Base-by-base conservation (phyloP, 495 filamentous ascomycete species). In the Polyplosphaeria fusca region DNA sequence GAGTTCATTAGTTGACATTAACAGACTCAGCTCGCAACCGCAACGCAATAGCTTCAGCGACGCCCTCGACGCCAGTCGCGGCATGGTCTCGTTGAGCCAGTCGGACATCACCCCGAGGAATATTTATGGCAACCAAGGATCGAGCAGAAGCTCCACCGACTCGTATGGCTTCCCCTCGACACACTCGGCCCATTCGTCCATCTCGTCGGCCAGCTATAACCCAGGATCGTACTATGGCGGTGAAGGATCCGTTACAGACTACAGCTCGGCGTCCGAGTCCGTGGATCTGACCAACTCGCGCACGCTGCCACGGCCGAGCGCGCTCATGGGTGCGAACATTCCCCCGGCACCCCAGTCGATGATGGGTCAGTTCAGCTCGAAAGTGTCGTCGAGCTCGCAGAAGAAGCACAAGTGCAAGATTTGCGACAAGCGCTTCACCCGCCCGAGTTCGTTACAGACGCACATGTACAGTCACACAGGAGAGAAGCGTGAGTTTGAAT, bases 331-430 rank as follows among this genome's bases (percentile, higher is more conserved):
- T 42, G 82, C 78, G 50, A 82, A 65, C 73, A 72, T 75, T 56
- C 89, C 89, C 26, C 89, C 89, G 0, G 91, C 90, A 26, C 92
- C 91, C 13, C 88, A 93, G 68, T 92, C 91, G 2, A 96, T 98
- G 89, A 98, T 98, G 93, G 84, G 88, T 43, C 92, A 94, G 59
- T 98, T 98, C 77, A 96, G 89, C 76, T 96, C 93, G 40, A 97
- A 96, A 70, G 85, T 96, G 43, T 88, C 89, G 9, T 92, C 90
- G 20, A 94, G 88, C 74, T 91, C 93, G 24, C 92, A 97, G 68
- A 98, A 98, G 83, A 98, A 97, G 78, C 93, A 98, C 76, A 96
- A 96, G 74, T 98, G 93, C 80, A 97, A 96, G 78, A 88, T 98
- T 46, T 98, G 93, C 77, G 93, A 97, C 74, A 98, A 98, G 82